Conservation (phyloP, 768 basidiomycete species). For the Russula vinacea region DNA sequence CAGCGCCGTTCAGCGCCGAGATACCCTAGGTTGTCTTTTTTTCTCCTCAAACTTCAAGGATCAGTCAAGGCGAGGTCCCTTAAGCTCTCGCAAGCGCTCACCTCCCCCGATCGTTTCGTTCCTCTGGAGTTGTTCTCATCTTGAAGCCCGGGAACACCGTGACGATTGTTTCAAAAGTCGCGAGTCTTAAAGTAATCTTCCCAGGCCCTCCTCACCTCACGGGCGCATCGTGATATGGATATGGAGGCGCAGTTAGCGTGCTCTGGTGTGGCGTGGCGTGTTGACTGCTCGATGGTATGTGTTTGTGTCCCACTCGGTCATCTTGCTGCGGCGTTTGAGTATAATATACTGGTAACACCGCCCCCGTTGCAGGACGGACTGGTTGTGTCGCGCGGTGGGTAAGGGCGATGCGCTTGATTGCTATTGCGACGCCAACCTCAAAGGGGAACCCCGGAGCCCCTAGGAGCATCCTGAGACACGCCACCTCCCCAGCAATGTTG, state of each 20-base stretch:
- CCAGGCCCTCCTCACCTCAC: not conserved
- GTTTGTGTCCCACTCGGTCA: not conserved
- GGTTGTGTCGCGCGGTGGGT: not conserved
- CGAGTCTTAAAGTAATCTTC: not conserved
- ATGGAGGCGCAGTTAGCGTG: not conserved
- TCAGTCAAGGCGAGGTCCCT: conserved; percentile 17
- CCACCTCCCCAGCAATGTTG: conserved; percentile 16
- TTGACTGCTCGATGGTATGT: conserved; percentile 2
- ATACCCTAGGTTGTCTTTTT: conserved; percentile 27
- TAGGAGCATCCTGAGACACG: conserved; percentile 12
- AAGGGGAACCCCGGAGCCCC: conserved; percentile 14
- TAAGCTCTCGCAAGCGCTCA: conserved; percentile 19
- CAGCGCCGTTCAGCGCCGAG: conserved; percentile 29
- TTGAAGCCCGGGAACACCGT: not conserved
- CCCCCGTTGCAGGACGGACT: not conserved
- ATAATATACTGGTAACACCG: not conserved
- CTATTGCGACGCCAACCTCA: conserved; percentile 1
- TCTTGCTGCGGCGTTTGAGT: not conserved
- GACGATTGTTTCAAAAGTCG: not conserved
- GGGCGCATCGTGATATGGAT: not conserved
- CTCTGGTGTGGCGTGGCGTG: not conserved
- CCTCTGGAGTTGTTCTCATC: conserved; percentile 6
- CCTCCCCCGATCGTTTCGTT: conserved; percentile 19
- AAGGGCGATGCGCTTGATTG: not conserved
- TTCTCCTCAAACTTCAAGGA: conserved; percentile 23